phyloP scores from a whole-genome alignment of 805 yeast genomes.

The Millerozyma miso region DNA sequence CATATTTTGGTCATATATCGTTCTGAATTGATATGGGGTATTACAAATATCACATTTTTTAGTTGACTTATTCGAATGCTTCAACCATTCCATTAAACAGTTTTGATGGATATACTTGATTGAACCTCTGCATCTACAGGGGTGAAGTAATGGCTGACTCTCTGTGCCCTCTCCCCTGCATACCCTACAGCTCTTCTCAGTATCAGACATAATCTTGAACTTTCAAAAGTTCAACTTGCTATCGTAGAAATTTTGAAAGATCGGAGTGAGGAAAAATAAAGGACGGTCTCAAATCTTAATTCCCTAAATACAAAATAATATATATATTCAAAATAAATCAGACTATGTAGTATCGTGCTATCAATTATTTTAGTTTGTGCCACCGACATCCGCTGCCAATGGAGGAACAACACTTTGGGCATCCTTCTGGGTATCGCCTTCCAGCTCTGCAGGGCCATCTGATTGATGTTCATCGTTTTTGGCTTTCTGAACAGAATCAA shows the following conservation, averaged over 20 bases:
- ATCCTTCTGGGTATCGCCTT: slow-evolving; percentile 4
- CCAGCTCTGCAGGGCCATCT: slow-evolving; percentile 3
- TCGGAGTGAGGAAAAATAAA: not conserved
- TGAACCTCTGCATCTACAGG: slow-evolving; percentile 92
- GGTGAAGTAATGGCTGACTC: slow-evolving; percentile 78
- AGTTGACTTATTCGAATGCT: slow-evolving; percentile 56
- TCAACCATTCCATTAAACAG: slow-evolving; percentile 85
- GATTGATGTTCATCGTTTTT: slow-evolving; percentile 7
- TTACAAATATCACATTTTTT: slow-evolving; percentile 85
- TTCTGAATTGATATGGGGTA: slow-evolving; percentile 62
- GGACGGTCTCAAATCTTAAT: not conserved
- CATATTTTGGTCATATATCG: slow-evolving; percentile 61
- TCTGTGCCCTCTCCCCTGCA: slow-evolving; percentile 88
- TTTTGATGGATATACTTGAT: slow-evolving; percentile 92
- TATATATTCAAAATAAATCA: no score
- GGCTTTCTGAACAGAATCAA: slow-evolving; percentile 4
- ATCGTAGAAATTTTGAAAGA: not conserved
- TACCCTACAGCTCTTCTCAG: slow-evolving; percentile 66
- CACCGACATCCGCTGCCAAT: slow-evolving; percentile 11
- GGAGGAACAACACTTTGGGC: slow-evolving; percentile 9
- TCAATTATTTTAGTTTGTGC: slow-evolving; percentile 5
- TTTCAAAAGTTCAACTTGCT: not conserved
- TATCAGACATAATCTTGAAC: slow-evolving; percentile 1
- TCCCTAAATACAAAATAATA: not conserved
- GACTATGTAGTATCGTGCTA: not conserved